Evolutionary conservation across 331 rosid species (phyloP).

Genomic region (Acacia concinna): DNA sequence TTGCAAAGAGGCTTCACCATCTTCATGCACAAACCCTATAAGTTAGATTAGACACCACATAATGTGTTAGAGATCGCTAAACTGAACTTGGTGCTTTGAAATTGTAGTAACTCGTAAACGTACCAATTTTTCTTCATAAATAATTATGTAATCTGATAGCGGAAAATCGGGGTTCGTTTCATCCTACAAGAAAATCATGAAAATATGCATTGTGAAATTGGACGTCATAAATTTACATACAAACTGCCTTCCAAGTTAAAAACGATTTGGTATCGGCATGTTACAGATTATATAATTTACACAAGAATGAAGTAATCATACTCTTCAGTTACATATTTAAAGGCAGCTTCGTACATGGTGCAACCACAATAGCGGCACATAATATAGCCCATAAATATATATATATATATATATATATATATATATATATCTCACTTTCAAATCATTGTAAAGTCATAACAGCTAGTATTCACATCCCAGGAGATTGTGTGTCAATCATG

Average conservation of each 20-base stretch:
- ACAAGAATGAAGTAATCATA: constrained; percentile 58
- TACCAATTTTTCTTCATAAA: neutral
- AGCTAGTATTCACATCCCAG: constrained; percentile 31
- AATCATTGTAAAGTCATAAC: constrained; percentile 37
- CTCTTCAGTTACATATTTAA: constrained; percentile 45
- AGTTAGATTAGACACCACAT: neutral
- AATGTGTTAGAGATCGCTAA: neutral
- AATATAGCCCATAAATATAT: constrained; percentile 36
- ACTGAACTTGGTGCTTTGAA: neutral
- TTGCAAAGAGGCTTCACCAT: neutral
- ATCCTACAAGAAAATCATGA: neutral
- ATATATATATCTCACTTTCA: constrained; percentile 29
- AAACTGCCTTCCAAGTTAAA: constrained; percentile 32
- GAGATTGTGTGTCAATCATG: constrained; percentile 18
- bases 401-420: constrained; percentile 20
- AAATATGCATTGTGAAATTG: neutral
- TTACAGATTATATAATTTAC: constrained; percentile 53
- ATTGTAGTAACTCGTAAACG: neutral
- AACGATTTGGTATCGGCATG: constrained; percentile 36
- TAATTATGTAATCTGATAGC: neutral
- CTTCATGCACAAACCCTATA: neutral
- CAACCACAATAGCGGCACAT: constrained; percentile 34
- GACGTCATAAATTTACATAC: constrained; percentile 39
- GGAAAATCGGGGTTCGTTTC: neutral
- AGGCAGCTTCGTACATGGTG: constrained; percentile 34